Base-by-base conservation (phyloP, 176 grass and related monocot genomes). In the Triticum turgidum region DNA sequence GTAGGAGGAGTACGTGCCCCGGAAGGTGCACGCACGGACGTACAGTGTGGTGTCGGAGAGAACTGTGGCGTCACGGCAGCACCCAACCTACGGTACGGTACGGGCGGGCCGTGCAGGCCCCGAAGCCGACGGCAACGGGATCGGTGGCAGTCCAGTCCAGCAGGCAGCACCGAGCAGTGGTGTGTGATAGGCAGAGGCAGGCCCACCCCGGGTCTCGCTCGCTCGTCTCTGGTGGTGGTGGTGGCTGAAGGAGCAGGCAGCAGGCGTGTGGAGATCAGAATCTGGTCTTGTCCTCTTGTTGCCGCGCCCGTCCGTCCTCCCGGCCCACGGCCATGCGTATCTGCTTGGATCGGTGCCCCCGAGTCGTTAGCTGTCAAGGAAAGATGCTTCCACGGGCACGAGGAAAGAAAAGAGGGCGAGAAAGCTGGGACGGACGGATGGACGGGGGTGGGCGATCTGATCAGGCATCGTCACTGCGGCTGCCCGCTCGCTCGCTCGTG, bases 311-410 rank as follows among this genome's bases (percentile, higher is more conserved):
- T 51, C 73, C 73, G 73, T 76, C 73, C 15, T 30, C 42, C 15
- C 42, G 37, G 13, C 9, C 34, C 81, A 38, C 5, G 12, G 63
- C 49, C 87, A 29, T 18, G 83, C 84, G 84, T 83, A 79, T 84
- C 80, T 80, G 84, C 85, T 87, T 77, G 84, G 84, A 21, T 76
- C 15, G 89, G 80, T 49, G 80, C 80, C 73, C 69, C 29, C 56
- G 63, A 90, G 79, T 64, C 88, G 84, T 83, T 90, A 87, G 66
- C 80, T 86, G 89, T 90, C 79, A 7, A 79, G 73, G 42, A 61
- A 65, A 86, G 84, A 86, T 86, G 84, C 82, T 41, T 58, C 45
- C 44, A 18, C 8, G 24, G 20, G 0, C 18, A 29, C 24, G 44
- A 13, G 5, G 6, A 44, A n/a, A 56, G 54, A 59, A 20, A 20